Evolutionary conservation across 2,329 filamentous ascomycete species (phyloP).

Genomic region (Colletotrichum sp.): DNA sequence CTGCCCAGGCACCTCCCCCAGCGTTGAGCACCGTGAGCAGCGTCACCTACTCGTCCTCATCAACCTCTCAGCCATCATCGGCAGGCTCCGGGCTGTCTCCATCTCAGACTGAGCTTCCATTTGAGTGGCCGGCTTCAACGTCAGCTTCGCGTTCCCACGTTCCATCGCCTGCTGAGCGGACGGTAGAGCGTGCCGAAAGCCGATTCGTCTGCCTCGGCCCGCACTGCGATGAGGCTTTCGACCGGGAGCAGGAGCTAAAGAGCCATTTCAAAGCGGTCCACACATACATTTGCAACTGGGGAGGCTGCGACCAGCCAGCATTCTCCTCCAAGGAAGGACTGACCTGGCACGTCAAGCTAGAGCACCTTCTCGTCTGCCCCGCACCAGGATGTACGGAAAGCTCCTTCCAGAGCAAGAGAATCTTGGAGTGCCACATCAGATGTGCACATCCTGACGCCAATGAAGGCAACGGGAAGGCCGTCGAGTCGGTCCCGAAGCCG

Average conservation of each 20-base stretch:
- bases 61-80: slow-evolving; percentile 29
- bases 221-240: slow-evolving; percentile 29
- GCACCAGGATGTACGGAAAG: slow-evolving; percentile 40
- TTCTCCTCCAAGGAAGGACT: slow-evolving; percentile 43
- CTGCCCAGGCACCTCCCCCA: neutral
- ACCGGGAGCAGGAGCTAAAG: slow-evolving; percentile 26
- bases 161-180: slow-evolving; percentile 26
- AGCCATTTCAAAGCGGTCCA: slow-evolving; percentile 31
- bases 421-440: slow-evolving; percentile 41
- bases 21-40: slow-evolving; percentile 30
- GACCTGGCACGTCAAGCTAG: slow-evolving; percentile 47
- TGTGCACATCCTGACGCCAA: slow-evolving; percentile 35
- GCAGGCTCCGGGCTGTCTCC: slow-evolving; percentile 34
- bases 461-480: neutral
- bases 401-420: slow-evolving; percentile 36
- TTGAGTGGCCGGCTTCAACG: slow-evolving; percentile 23
- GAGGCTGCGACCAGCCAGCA: slow-evolving; percentile 36
- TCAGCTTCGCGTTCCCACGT: slow-evolving; percentile 22
- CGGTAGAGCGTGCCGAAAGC: slow-evolving; percentile 11
- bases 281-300: slow-evolving; percentile 45
- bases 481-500: slow-evolving; percentile 17
- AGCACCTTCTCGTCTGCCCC: slow-evolving; percentile 49
- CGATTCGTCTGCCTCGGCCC: slow-evolving; percentile 31
- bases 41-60: slow-evolving; percentile 26
- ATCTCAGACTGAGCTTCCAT: slow-evolving; percentile 30